Conservation (phyloP, 805 yeast genomes). For the Suhomyces sp. region DNA sequence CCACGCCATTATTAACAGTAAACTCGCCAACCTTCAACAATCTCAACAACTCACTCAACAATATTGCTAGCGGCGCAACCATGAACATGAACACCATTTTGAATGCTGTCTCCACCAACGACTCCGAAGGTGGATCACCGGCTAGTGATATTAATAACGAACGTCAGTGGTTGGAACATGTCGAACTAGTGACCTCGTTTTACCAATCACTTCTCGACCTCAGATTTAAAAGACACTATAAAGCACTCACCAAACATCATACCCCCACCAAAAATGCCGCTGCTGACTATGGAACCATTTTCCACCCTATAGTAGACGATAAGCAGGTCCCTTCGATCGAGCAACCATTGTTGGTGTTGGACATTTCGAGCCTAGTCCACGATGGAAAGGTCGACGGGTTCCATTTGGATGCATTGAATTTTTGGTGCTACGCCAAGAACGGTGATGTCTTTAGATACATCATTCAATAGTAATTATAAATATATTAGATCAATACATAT, state of each 20-base stretch:
- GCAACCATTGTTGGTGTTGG: slow-evolving; percentile 32
- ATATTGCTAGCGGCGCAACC: slow-evolving; percentile 5
- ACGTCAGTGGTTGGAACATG: slow-evolving; percentile 11
- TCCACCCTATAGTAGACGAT: slow-evolving; percentile 38
- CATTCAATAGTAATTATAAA: slow-evolving; percentile 7
- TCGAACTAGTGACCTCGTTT: slow-evolving; percentile 27
- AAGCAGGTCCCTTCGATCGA: slow-evolving; percentile 38
- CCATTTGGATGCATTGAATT: slow-evolving; percentile 22
- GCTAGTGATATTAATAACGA: neutral
- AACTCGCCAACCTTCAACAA: slow-evolving; percentile 2
- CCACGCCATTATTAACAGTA: slow-evolving; percentile 2
- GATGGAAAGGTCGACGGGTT: slow-evolving; percentile 38
- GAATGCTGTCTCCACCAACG: neutral
- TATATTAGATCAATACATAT: neutral
- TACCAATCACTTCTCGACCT: slow-evolving; percentile 35
- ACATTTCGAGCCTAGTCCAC: slow-evolving; percentile 28
- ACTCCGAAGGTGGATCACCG: neutral
- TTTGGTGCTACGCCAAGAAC: slow-evolving; percentile 39
- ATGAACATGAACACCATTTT: slow-evolving; percentile 25
- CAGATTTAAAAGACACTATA: slow-evolving; percentile 33
- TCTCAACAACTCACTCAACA: neutral
- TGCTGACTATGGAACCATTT: slow-evolving; percentile 19
- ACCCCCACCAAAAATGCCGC: slow-evolving; percentile 2
- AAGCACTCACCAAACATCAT: slow-evolving; percentile 12
- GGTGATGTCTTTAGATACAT: slow-evolving; percentile 39